Base-by-base conservation (phyloP, 2,329 filamentous ascomycete species). In the Alternaria brassicae region DNA sequence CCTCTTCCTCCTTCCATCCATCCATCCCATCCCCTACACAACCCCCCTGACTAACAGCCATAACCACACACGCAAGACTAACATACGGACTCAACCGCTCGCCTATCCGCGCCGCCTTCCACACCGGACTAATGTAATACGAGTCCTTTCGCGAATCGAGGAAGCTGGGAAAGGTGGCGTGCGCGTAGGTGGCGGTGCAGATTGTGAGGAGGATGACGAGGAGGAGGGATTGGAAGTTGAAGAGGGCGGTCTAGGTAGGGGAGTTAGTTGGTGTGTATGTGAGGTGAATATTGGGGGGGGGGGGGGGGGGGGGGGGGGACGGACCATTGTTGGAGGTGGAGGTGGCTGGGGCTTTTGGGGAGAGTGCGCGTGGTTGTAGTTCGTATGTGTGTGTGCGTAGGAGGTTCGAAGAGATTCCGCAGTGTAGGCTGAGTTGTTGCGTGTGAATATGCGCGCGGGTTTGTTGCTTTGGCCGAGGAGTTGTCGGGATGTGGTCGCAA, bases 161-260 rank as follows among this genome's bases (percentile, higher is more conserved):
- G 71, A 96, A 90, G 4, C 89, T 86, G 1, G 95, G 94, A 74
- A 95, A 91, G 65, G 96, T 88, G 72, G 91, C 90, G 83, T 98
- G 95, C 56, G 93, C 86, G 81, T 99, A 98, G 63, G 95, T 89
- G 79, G 91, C 93, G 57, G 95, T 97, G 86, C 95, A 99, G 76
- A 98, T 96, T 70, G 96, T 88, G 69, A 99, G 90, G 51, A 99
- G 88, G 72, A 99, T 88, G 68, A 97, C 94, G 72, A 98, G 88
- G 71, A 99, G 87, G 70, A 98, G 90, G 59, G 93, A 96, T 80
- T 97, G 93, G 84, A 99, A 98, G 82, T 98, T 98, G 89, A 99
- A 97, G 74, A 99, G 90, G 55, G 95, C 95, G 60, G 95, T 91
- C 95, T 97, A 13, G 13, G 73, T 50, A 25, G 3, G n/a, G 49